These are phyloP conservation scores for Alnus rubra DNA, from an alignment of 306 rosid genomes.

Conservation along the genomic window DNA sequence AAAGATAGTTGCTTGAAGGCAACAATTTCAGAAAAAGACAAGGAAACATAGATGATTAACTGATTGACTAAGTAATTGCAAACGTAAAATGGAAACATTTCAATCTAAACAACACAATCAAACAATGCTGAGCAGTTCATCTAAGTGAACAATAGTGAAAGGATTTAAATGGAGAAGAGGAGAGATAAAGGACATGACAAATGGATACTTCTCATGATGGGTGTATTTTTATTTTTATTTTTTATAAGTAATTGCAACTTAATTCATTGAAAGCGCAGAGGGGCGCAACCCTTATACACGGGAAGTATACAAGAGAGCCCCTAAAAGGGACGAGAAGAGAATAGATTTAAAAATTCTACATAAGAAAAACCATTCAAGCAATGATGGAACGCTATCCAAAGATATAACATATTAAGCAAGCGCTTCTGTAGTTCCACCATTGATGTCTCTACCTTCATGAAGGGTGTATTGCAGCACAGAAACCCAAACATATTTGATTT, in stretches of 20 bases:
- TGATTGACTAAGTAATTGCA: not conserved
- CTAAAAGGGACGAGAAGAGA: too few species aligned
- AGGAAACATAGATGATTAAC: not conserved
- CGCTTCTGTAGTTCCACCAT: too few species aligned
- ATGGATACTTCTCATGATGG: not conserved
- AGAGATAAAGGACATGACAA: not conserved
- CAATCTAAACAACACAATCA: not conserved
- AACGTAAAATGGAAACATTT: not conserved
- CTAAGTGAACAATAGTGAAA: not conserved
- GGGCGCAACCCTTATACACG: too few species aligned
- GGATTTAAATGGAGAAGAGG: not conserved
- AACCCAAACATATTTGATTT: not conserved
- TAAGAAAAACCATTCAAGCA: too few species aligned
- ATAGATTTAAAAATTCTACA: too few species aligned
- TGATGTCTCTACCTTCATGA: not conserved
- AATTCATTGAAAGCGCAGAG: too few species aligned
- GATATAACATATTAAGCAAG: too few species aligned
- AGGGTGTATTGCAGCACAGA: not conserved
- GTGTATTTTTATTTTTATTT: not conserved
- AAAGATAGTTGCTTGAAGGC: not conserved
- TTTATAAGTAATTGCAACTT: too few species aligned
- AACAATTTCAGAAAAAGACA: constrained; percentile 1
- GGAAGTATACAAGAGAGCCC: too few species aligned
- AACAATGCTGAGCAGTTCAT: not conserved
- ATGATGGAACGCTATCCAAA: too few species aligned